Conservation (phyloP, 352 stramenopile genomes). For the Globisporangium uncinulatum region DNA sequence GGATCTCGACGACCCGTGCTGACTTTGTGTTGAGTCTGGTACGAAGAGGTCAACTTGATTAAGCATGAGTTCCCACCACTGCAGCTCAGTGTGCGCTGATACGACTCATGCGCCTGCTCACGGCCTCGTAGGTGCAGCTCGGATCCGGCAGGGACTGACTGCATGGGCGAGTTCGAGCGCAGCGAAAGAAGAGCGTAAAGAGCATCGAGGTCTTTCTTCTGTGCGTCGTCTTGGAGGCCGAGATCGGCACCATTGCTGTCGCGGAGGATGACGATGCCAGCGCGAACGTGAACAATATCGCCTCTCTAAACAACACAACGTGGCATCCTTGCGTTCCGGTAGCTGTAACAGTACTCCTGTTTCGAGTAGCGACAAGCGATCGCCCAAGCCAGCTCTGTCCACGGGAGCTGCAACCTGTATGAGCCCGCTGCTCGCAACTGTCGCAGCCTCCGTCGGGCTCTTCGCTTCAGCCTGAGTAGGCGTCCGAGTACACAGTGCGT, state of each 20-base stretch:
- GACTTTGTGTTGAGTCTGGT: neutral
- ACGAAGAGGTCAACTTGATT: conserved; percentile 3
- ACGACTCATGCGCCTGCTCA: conserved; percentile 4
- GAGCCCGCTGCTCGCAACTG: neutral
- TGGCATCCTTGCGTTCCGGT: no score
- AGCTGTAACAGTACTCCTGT: neutral
- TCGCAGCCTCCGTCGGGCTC: neutral
- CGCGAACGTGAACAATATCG: neutral
- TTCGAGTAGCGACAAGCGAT: neutral
- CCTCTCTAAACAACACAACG: neutral
- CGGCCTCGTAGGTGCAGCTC: conserved; percentile 1
- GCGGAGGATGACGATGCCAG: neutral
- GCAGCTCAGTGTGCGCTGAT: neutral
- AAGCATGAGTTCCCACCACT: conserved; percentile 1
- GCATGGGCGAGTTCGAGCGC: neutral
- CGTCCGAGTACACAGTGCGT: neutral
- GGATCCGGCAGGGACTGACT: conserved; percentile 1
- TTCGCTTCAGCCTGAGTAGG: neutral
- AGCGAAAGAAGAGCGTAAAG: conserved; percentile 5
- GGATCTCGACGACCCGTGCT: neutral
- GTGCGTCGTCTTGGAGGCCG: conserved; percentile 1
- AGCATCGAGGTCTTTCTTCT: conserved; percentile 6
- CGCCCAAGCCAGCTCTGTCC: neutral
- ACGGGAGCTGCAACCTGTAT: neutral
- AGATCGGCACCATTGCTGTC: conserved; percentile 1